Percentiles rank a stretch among this genome's conserved stretches.
Conservation (phyloP, 331 rosid genomes). For the Prunus yedoensis region DNA sequence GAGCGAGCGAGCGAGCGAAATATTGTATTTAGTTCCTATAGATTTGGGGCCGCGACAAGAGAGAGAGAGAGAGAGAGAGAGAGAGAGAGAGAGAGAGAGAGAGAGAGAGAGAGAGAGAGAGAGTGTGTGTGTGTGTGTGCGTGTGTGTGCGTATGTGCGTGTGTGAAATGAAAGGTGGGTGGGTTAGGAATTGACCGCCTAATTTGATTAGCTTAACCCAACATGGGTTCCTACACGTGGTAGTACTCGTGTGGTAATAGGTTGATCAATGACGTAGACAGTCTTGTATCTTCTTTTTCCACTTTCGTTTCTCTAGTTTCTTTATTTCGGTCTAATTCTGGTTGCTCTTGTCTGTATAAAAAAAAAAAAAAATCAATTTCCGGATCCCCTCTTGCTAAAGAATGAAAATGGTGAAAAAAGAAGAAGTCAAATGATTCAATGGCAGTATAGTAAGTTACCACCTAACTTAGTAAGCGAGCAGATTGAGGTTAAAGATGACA, state of each 20-base stretch:
- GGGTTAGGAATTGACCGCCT: conserved; percentile 35
- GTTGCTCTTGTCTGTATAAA: background rate
- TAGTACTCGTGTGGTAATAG: conserved; percentile 23
- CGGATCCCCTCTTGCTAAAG: background rate
- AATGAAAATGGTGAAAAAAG: too few relatives aligned
- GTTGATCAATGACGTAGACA: conserved; percentile 35
- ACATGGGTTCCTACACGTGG: conserved; percentile 33
- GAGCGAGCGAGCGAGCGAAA: too few relatives aligned
- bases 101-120: too few relatives aligned
- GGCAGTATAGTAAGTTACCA: too few relatives aligned
- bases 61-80: too few relatives aligned
- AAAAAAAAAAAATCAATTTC: background rate
- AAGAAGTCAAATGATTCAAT: too few relatives aligned
- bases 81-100: too few relatives aligned
- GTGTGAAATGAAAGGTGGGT: background rate
- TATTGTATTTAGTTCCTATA: background rate
- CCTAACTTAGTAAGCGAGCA: too few relatives aligned
- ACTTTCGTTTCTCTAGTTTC: background rate
- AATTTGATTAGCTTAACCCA: conserved; percentile 38
- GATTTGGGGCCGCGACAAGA: background rate
- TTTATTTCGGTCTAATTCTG: background rate
- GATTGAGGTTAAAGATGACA: too few relatives aligned
- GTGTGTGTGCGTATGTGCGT: background rate
- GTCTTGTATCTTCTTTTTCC: background rate
- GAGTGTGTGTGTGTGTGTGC: too few relatives aligned